Base-by-base conservation (phyloP, 768 basidiomycete species). In the Tricholoma flavovirens region DNA sequence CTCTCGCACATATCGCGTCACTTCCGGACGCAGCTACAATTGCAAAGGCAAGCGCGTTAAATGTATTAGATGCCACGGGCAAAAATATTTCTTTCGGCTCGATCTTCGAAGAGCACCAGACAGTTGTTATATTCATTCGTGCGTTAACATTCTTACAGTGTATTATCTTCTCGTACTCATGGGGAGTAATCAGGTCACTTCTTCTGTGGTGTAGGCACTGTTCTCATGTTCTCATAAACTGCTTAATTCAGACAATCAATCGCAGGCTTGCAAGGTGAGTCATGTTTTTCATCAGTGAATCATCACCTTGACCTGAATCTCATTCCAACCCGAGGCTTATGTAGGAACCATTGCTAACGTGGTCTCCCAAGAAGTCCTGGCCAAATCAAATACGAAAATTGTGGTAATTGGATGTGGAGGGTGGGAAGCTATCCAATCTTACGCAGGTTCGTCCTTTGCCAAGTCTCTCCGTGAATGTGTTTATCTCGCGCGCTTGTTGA, bases 101-200 rank as follows among this genome's bases (percentile, higher is more conserved):
- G 1, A 50, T 87, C 5, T 79, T 81, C 57, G 67, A 74, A 40
- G 64, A 75, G 2, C 64, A 79, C 60, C 81, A 78, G 62, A 80
- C 79, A 0, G 69, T 87, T 11, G 76, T 86, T 3, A 81, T 87
- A 1, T 86, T 87, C 66, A 83, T 87, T 54, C 80, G 85, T 84
- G 51, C 57, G 73, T 62, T 12, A 3, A 43, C 15, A 26, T 29
- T 6, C 7, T 36, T 12, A 4, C 24, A n/a, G 22, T 1, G n/a
- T 24, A 26, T 26, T 2, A 3, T 24, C 32, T 14, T 50, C 6
- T 42, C 48, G 15, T 19, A 55, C 19, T 22, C 4, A 10, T 48
- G 21, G 21, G 30, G 7, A 29, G 43, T 59, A 9, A 22, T 21
- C 35, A 84, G 83, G 83, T 7, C 83, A 86, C 66, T 86, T 86